Conservation (phyloP, 2,329 filamentous ascomycete species). For the Colletotrichum brevisporum region DNA sequence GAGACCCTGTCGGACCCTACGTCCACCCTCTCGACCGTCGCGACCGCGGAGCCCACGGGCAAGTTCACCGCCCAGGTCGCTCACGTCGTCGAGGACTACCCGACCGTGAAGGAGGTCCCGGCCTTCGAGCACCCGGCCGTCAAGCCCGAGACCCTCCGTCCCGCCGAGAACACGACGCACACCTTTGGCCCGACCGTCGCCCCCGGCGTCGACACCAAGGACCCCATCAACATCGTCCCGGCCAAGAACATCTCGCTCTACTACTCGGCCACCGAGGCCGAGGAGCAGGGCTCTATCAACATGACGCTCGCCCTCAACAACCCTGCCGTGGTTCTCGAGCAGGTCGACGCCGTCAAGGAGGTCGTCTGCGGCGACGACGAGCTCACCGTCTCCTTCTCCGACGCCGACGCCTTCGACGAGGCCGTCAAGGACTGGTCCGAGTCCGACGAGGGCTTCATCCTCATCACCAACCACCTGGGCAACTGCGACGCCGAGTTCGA, state of each 20-base stretch:
- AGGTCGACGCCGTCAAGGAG: constrained; percentile 39
- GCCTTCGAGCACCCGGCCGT: constrained; percentile 20
- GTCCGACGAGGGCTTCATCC: constrained; percentile 47
- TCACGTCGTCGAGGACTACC: constrained; percentile 27
- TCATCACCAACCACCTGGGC: constrained; percentile 59
- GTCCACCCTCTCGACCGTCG: background rate
- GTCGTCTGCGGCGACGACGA: constrained; percentile 37
- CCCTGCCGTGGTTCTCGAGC: constrained; percentile 44
- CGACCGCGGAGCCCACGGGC: constrained; percentile 13
- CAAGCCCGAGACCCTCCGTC: constrained; percentile 44
- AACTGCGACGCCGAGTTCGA: constrained; percentile 57
- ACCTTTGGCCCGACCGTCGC: constrained; percentile 39
- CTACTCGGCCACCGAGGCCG: constrained; percentile 35
- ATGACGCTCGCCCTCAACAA: constrained; percentile 43
- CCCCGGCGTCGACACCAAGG: constrained; percentile 33
- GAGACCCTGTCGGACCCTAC: background rate
- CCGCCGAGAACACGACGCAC: constrained; percentile 45
- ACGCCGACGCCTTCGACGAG: constrained; percentile 38
- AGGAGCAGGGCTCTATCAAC: constrained; percentile 42
- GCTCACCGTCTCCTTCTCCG: constrained; percentile 42
- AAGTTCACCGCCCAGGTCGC: constrained; percentile 20
- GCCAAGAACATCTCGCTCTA: constrained; percentile 40
- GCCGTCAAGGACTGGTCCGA: constrained; percentile 41
- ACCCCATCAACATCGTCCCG: constrained; percentile 43
- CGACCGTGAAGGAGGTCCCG: constrained; percentile 10